These are phyloP conservation scores for Alternaria sp. DNA, from an alignment of 2,329 filamentous ascomycete genomes.

Conservation along the genomic window DNA sequence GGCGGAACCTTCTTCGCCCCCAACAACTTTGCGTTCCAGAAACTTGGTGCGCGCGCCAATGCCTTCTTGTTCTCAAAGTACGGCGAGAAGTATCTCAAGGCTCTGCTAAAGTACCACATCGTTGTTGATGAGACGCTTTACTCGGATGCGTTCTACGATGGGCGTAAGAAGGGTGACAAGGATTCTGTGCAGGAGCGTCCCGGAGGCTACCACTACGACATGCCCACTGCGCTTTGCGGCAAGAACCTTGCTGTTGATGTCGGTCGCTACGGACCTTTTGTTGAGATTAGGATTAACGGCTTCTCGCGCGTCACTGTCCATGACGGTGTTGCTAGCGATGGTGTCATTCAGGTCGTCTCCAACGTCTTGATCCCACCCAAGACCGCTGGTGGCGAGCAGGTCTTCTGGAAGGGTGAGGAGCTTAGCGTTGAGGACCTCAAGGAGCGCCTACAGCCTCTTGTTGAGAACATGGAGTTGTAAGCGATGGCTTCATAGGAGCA, in stretches of 20 bases:
- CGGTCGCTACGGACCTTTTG: constrained; percentile 69
- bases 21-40: constrained; percentile 78
- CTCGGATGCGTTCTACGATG: constrained; percentile 77
- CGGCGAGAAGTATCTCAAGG: constrained; percentile 77
- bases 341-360: constrained; percentile 79
- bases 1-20: constrained; percentile 84
- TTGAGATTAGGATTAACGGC: constrained; percentile 77
- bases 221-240: constrained; percentile 73
- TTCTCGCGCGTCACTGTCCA: constrained; percentile 68
- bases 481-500: not conserved
- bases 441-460: constrained; percentile 52
- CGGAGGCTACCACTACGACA: constrained; percentile 68
- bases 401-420: constrained; percentile 55
- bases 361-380: constrained; percentile 79
- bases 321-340: constrained; percentile 77
- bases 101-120: constrained; percentile 79
- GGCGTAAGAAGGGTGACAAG: constrained; percentile 37
- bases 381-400: constrained; percentile 44
- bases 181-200: constrained; percentile 24
- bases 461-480: constrained; percentile 44
- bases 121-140: constrained; percentile 78
- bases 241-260: constrained; percentile 75
- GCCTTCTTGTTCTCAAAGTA: constrained; percentile 83
- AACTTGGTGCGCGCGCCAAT: constrained; percentile 74
- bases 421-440: constrained; percentile 67